A percentile compares a stretch with the other conserved stretches of the same genome.
These are phyloP conservation scores for Xylaria polymorpha DNA, from an alignment of 2,329 filamentous ascomycete species.

Conservation along the genomic window DNA sequence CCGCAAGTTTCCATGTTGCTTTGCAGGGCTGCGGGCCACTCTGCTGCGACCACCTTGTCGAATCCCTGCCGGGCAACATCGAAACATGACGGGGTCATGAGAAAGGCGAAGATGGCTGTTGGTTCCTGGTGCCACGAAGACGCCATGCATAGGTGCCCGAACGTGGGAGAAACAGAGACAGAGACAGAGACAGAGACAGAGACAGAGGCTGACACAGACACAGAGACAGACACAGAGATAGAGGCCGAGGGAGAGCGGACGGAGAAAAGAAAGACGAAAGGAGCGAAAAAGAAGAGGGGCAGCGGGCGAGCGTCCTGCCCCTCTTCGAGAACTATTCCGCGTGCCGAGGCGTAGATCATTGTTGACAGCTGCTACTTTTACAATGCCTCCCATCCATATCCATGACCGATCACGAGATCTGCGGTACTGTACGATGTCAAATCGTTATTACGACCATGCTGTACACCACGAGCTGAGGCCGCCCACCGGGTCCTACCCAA, in stretches of 20 bases:
- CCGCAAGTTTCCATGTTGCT: constrained; percentile 36
- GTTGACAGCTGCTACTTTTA: constrained; percentile 13
- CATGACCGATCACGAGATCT: constrained; percentile 35
- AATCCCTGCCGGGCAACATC: constrained; percentile 30
- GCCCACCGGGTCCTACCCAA: neutral
- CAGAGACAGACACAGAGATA: neutral
- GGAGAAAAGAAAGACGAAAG: neutral
- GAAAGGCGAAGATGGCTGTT: constrained; percentile 17
- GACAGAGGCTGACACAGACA: neutral
- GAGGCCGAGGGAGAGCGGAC: neutral
- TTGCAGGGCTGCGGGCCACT: constrained; percentile 34
- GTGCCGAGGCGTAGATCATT: constrained; percentile 31
- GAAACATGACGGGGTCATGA: constrained; percentile 19
- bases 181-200: neutral
- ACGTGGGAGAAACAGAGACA: constrained; percentile 11
- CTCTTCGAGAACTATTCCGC: constrained; percentile 34
- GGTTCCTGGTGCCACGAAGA: constrained; percentile 39
- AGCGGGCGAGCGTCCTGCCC: neutral
- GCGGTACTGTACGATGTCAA: neutral
- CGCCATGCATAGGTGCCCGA: constrained; percentile 39
- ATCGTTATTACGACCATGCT: neutral
- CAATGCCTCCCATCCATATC: neutral
- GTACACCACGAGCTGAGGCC: constrained; percentile 4
- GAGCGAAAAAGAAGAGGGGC: too few species aligned
- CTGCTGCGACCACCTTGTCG: constrained; percentile 31